Conservation (phyloP, 2,329 filamentous ascomycete species). For the Fusarium sp. region DNA sequence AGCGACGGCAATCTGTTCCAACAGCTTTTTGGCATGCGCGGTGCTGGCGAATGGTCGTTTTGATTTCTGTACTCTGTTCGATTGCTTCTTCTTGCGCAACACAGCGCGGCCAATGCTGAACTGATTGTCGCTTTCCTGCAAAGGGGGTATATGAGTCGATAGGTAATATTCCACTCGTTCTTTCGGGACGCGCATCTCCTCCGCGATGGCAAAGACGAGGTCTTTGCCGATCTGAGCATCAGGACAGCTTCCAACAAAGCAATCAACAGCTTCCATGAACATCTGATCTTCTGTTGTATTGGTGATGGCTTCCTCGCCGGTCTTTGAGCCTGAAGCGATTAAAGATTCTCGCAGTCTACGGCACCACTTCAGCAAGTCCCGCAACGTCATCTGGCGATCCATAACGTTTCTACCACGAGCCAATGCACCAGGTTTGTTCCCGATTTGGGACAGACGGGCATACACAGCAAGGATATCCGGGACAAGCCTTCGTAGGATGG, state of each 20-base stretch:
- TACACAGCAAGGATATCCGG: slow-evolving; percentile 70
- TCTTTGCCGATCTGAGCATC: slow-evolving; percentile 69
- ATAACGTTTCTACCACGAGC: slow-evolving; percentile 56
- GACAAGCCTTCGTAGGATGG: slow-evolving; percentile 72
- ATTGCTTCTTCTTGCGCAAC: slow-evolving; percentile 66
- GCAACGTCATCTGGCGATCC: slow-evolving; percentile 70
- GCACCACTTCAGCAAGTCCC: slow-evolving; percentile 94
- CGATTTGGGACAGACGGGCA: slow-evolving; percentile 61
- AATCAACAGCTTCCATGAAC: slow-evolving; percentile 93
- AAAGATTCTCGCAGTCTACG: slow-evolving; percentile 77
- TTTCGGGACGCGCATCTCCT: slow-evolving; percentile 87
- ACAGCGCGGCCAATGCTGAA: slow-evolving; percentile 74
- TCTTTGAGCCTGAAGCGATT: slow-evolving; percentile 68
- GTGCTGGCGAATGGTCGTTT: slow-evolving; percentile 87
- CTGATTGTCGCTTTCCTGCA: slow-evolving; percentile 68
- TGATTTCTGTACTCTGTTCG: slow-evolving; percentile 62
- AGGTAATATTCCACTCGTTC: slow-evolving; percentile 85
- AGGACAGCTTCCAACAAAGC: slow-evolving; percentile 85
- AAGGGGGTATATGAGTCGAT: slow-evolving; percentile 74
- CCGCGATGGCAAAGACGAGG: slow-evolving; percentile 78
- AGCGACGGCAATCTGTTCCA: slow-evolving; percentile 89
- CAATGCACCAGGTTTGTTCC: slow-evolving; percentile 57
- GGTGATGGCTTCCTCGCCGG: slow-evolving; percentile 75
- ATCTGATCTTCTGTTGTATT: slow-evolving; percentile 82
- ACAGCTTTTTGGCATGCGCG: slow-evolving; percentile 80